These are phyloP conservation scores for Knufia petricola DNA, from an alignment of 2,329 filamentous ascomycete species.

Conservation along the genomic window DNA sequence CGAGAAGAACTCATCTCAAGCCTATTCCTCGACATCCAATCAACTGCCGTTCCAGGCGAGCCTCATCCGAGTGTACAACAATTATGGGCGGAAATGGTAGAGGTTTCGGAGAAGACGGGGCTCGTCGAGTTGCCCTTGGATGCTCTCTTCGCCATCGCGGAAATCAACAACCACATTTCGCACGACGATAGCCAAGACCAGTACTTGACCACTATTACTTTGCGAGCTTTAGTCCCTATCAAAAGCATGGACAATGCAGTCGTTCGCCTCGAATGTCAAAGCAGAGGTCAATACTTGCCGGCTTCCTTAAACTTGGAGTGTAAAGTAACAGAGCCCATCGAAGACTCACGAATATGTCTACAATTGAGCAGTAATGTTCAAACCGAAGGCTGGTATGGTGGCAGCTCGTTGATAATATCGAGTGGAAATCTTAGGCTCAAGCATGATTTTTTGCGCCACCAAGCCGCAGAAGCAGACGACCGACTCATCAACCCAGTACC, in stretches of 20 bases:
- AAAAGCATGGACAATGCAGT: neutral
- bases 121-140: conserved; percentile 55
- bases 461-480: neutral
- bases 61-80: conserved; percentile 14
- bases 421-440: conserved; percentile 18
- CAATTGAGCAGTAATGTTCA: conserved; percentile 14
- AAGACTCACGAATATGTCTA: conserved; percentile 46
- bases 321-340: conserved; percentile 27
- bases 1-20: conserved; percentile 72
- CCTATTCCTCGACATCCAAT: conserved; percentile 45
- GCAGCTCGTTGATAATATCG: conserved; percentile 13
- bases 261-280: neutral
- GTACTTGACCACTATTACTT: neutral
- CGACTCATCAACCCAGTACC: neutral
- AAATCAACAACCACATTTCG: neutral
- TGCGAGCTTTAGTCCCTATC: neutral
- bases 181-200: neutral
- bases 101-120: conserved; percentile 59
- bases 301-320: neutral
- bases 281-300: neutral
- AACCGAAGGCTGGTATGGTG: conserved; percentile 19
- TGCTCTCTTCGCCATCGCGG: conserved; percentile 35
- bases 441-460: conserved; percentile 9
- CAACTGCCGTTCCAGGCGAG: conserved; percentile 43
- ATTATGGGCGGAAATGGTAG: conserved; percentile 41